Base-by-base conservation (phyloP, 495 filamentous ascomycete species). In the Umbilicaria muhlenbergii region DNA sequence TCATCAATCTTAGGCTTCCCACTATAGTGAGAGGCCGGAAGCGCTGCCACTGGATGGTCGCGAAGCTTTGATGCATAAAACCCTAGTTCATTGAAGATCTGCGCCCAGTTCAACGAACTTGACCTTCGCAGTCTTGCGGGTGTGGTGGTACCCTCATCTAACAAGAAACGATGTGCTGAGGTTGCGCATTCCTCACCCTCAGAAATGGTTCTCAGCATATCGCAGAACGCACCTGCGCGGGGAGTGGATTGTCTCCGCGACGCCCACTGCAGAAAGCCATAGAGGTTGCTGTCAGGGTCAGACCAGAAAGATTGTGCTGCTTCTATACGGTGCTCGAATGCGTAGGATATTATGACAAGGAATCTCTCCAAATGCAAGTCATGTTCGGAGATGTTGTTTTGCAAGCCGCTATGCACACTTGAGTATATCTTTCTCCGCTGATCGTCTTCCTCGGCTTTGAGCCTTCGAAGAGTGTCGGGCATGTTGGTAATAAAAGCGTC, bases 191-290 rank as follows among this genome's bases (percentile, higher is more conserved):
- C 74, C 42, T 83, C 75, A 32, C 83, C 83, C 32, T 77, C 71
- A 0, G 92, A 83, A 39, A 99, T 73, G 2, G 86, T 76, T 52
- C 83, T 79, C 10, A 99, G 68, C 78, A 96, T 81, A 58, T 95
- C 93, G 58, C 88, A 95, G 52, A 95, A 96, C 13, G 88, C 87
- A 53, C 85, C 87, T 42, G 86, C 86, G 28, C 92, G 75, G 14
- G 91, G 91, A 5, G 92, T 93, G 7, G 91, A 91, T 49, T 89
- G 86, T 49, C 88, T 72, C 48, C 79, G 78, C 2, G 92, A 93
- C 19, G 89, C 85, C 92, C 92, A 99, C 44, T 87, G 80, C 47
- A 99, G 67, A 55, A 99, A 99, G 5, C 91, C 91, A 49, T 81
- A 80, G 35, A 96, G 64, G 50, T 94, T 93, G 51, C 83, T 80